Evolutionary conservation across 2,329 filamentous ascomycete genomes (phyloP).

Genomic region (Fusarium cicatricum): DNA sequence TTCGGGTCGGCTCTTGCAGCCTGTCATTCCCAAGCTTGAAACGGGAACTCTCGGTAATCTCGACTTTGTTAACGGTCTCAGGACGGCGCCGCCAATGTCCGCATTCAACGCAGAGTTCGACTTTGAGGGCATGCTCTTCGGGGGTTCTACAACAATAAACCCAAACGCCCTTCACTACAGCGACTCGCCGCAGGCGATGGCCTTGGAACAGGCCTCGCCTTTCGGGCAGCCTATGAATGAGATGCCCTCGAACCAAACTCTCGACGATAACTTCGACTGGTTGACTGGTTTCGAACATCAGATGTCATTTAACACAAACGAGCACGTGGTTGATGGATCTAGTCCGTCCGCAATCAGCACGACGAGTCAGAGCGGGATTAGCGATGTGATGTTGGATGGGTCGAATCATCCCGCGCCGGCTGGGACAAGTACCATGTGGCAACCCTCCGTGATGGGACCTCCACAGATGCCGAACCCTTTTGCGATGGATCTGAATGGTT

Average conservation of each 20-base stretch:
- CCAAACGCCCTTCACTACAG: constrained; percentile 83
- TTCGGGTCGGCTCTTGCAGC: constrained; percentile 52
- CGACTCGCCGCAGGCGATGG: constrained; percentile 75
- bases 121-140: constrained; percentile 68
- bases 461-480: constrained; percentile 75
- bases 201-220: constrained; percentile 68
- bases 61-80: constrained; percentile 73
- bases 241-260: constrained; percentile 63
- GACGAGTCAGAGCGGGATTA: constrained; percentile 89
- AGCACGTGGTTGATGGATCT: constrained; percentile 88
- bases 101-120: constrained; percentile 66
- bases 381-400: constrained; percentile 90
- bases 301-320: constrained; percentile 74
- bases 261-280: constrained; percentile 88
- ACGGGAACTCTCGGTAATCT: constrained; percentile 73
- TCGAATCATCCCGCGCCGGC: constrained; percentile 68
- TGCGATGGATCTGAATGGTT: constrained; percentile 76
- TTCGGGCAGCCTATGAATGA: constrained; percentile 66
- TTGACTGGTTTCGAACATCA: constrained; percentile 80
- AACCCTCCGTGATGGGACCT: constrained; percentile 73
- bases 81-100: constrained; percentile 76
- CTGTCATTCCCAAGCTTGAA: constrained; percentile 83
- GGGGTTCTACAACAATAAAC: constrained; percentile 70
- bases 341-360: constrained; percentile 97
- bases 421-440: constrained; percentile 70